These are phyloP conservation scores for Hyaloperonospora arabidopsidis DNA, from an alignment of 352 stramenopile genomes.

Conservation along the genomic window DNA sequence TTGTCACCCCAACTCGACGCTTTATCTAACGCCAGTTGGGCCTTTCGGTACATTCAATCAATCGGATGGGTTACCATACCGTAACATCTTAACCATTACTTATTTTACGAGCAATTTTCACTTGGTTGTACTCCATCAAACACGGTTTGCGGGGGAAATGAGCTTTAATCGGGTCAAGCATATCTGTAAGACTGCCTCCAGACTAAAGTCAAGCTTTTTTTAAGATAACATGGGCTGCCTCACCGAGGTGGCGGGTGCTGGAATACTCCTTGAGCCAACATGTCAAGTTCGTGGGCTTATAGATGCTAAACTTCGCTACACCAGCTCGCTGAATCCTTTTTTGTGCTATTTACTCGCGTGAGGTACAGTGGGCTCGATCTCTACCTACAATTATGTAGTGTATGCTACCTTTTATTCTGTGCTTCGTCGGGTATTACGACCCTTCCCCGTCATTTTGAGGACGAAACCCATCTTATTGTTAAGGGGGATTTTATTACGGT, in stretches of 20 bases:
- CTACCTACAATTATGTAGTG: conserved; percentile 11
- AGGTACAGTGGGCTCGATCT: not conserved
- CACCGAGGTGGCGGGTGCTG: conserved; percentile 2
- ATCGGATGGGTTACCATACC: too few relatives aligned
- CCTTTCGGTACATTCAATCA: not conserved
- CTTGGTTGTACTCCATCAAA: not conserved
- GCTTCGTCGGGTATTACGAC: not conserved
- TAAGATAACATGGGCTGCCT: conserved; percentile 9
- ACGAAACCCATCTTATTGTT: too few relatives aligned
- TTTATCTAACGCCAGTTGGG: not conserved
- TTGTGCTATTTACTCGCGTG: conserved; percentile 6
- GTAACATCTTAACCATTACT: not conserved
- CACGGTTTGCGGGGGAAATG: not conserved
- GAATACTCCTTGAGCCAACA: conserved; percentile 1
- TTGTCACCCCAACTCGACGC: not conserved
- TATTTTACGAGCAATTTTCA: not conserved
- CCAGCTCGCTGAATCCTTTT: not conserved
- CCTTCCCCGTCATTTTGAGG: conserved; percentile 2
- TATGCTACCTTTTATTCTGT: conserved; percentile 1
- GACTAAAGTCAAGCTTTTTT: conserved; percentile 11
- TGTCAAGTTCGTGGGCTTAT: not conserved
- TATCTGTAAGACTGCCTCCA: conserved; percentile 3
- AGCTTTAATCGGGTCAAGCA: conserved; percentile 8
- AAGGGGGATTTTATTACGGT: conserved; percentile 5
- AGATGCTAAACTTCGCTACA: conserved; percentile 1